Percentiles rank a stretch among this genome's conserved stretches.
phyloP scores from a whole-genome alignment of 768 basidiomycete species.

The Serendipita sp. region DNA sequence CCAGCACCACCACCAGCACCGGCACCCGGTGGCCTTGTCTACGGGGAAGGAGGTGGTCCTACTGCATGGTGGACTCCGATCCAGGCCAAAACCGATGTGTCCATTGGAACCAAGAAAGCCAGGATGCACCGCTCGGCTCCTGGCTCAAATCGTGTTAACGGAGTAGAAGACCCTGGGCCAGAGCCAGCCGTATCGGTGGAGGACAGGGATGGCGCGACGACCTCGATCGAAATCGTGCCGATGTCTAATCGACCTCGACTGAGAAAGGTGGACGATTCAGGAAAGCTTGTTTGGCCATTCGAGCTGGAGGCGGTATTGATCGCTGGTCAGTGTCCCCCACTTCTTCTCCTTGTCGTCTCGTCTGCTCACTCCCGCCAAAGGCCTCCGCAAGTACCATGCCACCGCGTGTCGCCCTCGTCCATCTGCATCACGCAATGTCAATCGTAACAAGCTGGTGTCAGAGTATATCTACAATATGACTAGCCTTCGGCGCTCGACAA shows the following conservation, averaged over 20 bases:
- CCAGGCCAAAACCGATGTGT: not conserved
- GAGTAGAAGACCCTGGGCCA: not conserved
- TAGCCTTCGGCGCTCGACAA: not conserved
- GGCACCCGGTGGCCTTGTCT: not conserved
- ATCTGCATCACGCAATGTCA: not conserved
- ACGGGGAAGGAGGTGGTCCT: not conserved
- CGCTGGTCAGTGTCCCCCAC: not conserved
- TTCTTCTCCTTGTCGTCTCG: not conserved
- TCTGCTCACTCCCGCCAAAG: not conserved
- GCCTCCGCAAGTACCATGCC: not conserved
- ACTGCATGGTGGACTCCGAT: constrained; percentile 1
- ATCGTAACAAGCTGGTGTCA: constrained; percentile 2
- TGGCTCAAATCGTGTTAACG: not conserved
- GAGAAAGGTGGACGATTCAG: not conserved
- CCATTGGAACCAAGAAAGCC: not conserved
- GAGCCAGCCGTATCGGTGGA: not conserved
- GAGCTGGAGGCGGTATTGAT: constrained; percentile 1
- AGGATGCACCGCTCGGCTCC: not conserved
- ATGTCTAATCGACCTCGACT: not conserved
- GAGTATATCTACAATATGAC: not conserved
- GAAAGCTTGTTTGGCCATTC: not conserved
- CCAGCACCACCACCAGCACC: not conserved
- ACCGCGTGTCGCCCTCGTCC: not conserved
- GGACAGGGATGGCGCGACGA: not conserved
- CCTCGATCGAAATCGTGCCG: not conserved